A percentile compares a stretch with the other conserved stretches of the same genome.
Conservation (phyloP, 1,284 basidiomycete genomes). For the Leucoagaricus sp. region DNA sequence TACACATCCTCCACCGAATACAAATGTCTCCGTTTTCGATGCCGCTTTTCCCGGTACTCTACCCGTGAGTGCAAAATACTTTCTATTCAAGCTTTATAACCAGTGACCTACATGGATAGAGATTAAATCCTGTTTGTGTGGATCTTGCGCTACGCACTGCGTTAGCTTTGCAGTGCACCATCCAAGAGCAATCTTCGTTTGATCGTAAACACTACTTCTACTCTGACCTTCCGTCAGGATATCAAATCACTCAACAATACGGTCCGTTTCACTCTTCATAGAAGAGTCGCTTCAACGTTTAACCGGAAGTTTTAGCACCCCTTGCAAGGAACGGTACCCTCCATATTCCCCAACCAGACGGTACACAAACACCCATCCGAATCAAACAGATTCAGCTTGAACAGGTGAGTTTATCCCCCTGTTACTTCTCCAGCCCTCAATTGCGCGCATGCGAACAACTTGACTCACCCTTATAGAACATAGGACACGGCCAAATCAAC, state of each 20-base stretch:
- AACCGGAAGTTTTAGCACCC: conserved; percentile 53
- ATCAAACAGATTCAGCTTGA: conserved; percentile 97
- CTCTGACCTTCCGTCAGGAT: conserved; percentile 90
- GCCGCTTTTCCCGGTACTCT: conserved; percentile 93
- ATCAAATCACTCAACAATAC: conserved; percentile 98
- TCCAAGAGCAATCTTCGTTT: conserved; percentile 81
- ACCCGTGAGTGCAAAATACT: conserved; percentile 57
- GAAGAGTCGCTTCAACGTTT: background rate
- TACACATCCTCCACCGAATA: conserved; percentile 61
- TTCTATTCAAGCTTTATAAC: background rate
- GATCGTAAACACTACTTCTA: conserved; percentile 99
- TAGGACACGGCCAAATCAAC: conserved; percentile 96
- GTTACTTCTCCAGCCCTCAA: conserved; percentile 9
- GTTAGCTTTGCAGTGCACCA: conserved; percentile 73
- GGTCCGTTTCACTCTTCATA: conserved; percentile 24
- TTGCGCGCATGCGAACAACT: background rate
- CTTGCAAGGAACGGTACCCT: conserved; percentile 76
- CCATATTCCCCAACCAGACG: conserved; percentile 50
- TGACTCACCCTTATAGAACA: conserved; percentile 1
- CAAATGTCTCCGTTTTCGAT: conserved; percentile 82
- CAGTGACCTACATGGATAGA: conserved; percentile 42
- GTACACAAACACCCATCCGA: conserved; percentile 53
- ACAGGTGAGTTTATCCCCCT: conserved; percentile 61
- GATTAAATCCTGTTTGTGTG: conserved; percentile 79
- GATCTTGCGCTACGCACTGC: conserved; percentile 83